Conservation (phyloP, 805 yeast species). For the Candida cerambycidarum region DNA sequence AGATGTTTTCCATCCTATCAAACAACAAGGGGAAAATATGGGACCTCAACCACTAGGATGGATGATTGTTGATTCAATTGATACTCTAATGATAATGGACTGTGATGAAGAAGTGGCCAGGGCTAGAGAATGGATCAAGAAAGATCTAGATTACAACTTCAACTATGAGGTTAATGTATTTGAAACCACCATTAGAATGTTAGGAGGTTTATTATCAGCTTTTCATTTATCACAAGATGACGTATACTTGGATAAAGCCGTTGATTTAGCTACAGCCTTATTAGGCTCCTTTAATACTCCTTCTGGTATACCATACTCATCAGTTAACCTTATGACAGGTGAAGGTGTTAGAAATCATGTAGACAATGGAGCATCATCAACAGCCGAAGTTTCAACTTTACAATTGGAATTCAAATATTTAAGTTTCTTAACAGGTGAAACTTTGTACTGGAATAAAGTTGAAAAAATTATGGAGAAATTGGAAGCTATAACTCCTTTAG, state of each 20-base stretch:
- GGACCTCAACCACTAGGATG: conserved; percentile 84
- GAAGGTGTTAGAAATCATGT: conserved; percentile 60
- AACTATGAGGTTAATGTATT: conserved; percentile 78
- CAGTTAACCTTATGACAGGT: conserved; percentile 69
- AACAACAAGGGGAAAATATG: conserved; percentile 66
- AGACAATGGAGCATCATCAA: conserved; percentile 77
- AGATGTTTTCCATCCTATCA: conserved; percentile 74
- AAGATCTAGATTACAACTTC: conserved; percentile 67
- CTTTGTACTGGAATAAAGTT: conserved; percentile 71
- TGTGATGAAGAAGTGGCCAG: conserved; percentile 57
- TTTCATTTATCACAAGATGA: conserved; percentile 69
- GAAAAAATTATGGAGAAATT: conserved; percentile 72
- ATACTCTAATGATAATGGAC: conserved; percentile 78
- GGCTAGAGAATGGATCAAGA: conserved; percentile 73
- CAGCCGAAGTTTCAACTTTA: conserved; percentile 86
- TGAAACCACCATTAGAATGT: conserved; percentile 93
- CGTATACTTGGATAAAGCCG: conserved; percentile 73
- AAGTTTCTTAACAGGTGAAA: conserved; percentile 76
- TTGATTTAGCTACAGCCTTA: conserved; percentile 71
- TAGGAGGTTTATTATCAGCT: conserved; percentile 90
- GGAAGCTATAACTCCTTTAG: conserved; percentile 61
- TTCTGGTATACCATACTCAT: conserved; percentile 75
- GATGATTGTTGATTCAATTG: conserved; percentile 88
- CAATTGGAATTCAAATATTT: conserved; percentile 87
- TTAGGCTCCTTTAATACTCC: conserved; percentile 65